phyloP scores from a whole-genome alignment of 2,329 filamentous ascomycete genomes.

The Catunica adiposa region DNA sequence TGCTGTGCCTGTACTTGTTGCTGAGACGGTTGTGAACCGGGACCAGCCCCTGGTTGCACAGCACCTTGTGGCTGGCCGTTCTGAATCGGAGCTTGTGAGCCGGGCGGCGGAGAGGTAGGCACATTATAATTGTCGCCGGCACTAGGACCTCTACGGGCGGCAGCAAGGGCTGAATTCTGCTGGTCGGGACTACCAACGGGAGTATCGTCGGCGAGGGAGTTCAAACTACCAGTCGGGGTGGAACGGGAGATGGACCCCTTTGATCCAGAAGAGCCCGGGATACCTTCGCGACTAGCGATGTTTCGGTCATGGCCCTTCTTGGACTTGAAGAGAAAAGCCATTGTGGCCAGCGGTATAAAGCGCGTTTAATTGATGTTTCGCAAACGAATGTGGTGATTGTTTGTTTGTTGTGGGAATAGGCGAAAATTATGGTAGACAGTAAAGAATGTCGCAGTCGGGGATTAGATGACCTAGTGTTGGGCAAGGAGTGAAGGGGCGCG shows the following conservation, averaged over 20 bases:
- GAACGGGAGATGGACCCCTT: slow-evolving; percentile 41
- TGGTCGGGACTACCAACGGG: slow-evolving; percentile 49
- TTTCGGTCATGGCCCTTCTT: slow-evolving; percentile 57
- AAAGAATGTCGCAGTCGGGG: neutral
- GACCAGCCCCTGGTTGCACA: slow-evolving; percentile 5
- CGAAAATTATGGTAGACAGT: neutral
- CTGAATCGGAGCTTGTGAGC: slow-evolving; percentile 16
- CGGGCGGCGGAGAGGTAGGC: slow-evolving; percentile 4
- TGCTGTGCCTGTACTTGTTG: slow-evolving; percentile 17
- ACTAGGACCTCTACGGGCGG: slow-evolving; percentile 34
- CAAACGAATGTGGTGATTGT: neutral
- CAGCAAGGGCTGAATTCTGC: slow-evolving; percentile 20
- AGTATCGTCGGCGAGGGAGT: slow-evolving; percentile 47
- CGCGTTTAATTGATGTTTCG: neutral
- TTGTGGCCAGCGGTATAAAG: slow-evolving; percentile 22
- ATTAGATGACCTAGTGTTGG: neutral
- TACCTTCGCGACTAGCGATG: slow-evolving; percentile 34
- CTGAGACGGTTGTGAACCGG: slow-evolving; percentile 10
- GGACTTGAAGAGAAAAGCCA: slow-evolving; percentile 72
- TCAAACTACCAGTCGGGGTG: slow-evolving; percentile 62
- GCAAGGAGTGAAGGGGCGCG: neutral
- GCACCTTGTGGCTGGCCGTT: slow-evolving; percentile 5
- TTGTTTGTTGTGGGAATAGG: neutral
- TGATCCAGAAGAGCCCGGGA: slow-evolving; percentile 15
- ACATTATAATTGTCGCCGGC: slow-evolving; percentile 9